Base-by-base conservation (phyloP, 306 rosid species). In the Sicyos edulis region DNA sequence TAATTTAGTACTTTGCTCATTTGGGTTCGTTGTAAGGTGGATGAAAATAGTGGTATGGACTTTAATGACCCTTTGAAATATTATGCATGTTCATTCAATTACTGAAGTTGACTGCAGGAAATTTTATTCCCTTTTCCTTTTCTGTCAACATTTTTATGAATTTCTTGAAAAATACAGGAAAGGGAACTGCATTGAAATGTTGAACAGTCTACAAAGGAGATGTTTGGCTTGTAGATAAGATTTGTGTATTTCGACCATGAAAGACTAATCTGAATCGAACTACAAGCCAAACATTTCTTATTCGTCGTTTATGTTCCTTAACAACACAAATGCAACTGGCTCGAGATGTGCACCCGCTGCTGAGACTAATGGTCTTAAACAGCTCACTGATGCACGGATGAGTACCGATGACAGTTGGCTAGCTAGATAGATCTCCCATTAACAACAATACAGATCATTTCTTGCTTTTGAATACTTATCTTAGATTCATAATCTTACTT, bases 321-420 rank as follows among this genome's bases (percentile, higher is more conserved):
- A 42, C 17, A 19, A 24, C 11, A 49, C 37, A 47, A 22, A 68
- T 68, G 44, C 42, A 47, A 8, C 13, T 9, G 73, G 73, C 16
- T 59, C 72, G 42, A 69, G 73, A 69, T 69, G 40, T 24, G 58
- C 73, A 51, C 58, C 73, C 59, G 51, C 73, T 49, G 45, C 59
- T 15, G 20, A 19, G 21, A 47, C 55, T 26, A 9, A 15, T 69
- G 44, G 59, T 50, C 59, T 69, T 22, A 8, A 49, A 51, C 45
- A 69, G 22, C 59, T 24, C 24, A 50, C 58, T 22, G 22, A 69
- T 69, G 73, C 73, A 69, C 73, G 73, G 73, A 69, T 50, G 22
- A 69, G 73, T 69, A 69, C 73, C 73, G 22, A 49, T 69, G 73
- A 69, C 73, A 49, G 55, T 69, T 65, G 40, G 53, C 71, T 65